A percentile compares a stretch with the other conserved stretches of the same genome.
Conservation (phyloP, 2,329 filamentous ascomycete genomes). For the Taxawa tesnikishii region DNA sequence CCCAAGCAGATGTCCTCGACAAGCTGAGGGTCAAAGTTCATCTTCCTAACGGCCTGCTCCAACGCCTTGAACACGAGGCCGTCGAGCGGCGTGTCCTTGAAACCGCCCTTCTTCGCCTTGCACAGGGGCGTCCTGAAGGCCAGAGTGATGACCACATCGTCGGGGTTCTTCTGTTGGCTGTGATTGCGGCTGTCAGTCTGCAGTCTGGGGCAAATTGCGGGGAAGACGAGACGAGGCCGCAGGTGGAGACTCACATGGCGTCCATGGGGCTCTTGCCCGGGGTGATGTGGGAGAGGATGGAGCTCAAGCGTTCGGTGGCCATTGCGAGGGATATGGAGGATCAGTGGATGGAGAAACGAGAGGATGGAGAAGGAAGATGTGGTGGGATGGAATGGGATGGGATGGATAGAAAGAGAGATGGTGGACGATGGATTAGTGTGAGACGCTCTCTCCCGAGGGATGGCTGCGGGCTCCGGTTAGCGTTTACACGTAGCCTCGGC, state of each 20-base stretch:
- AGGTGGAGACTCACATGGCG: conserved; percentile 62
- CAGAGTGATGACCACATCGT: conserved; percentile 93
- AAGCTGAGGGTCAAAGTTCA: conserved; percentile 19
- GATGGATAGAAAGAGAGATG: too few relatives aligned
- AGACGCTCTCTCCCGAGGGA: too few relatives aligned
- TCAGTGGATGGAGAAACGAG: too few relatives aligned
- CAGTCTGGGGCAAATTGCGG: conserved; percentile 45
- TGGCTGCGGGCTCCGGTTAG: too few relatives aligned
- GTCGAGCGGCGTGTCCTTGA: conserved; percentile 90
- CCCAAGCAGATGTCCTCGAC: conserved; percentile 70
- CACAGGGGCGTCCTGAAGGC: conserved; percentile 79
- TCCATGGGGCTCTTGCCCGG: conserved; percentile 56
- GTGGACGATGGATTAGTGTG: too few relatives aligned
- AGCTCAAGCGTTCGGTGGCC: conserved; percentile 76
- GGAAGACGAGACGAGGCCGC: conserved; percentile 21
- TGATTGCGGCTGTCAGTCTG: conserved; percentile 7
- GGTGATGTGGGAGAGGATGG: conserved; percentile 75
- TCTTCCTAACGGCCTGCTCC: conserved; percentile 39
- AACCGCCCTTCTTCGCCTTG: conserved; percentile 81
- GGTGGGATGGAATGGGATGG: too few relatives aligned
- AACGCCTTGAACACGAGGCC: conserved; percentile 74
- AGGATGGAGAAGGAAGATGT: too few relatives aligned
- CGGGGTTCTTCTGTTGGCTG: conserved; percentile 83
- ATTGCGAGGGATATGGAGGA: conserved; percentile 44
- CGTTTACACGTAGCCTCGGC: too few relatives aligned